These are phyloP conservation scores for Russula lepida DNA, from an alignment of 768 basidiomycete species.

Conservation along the genomic window DNA sequence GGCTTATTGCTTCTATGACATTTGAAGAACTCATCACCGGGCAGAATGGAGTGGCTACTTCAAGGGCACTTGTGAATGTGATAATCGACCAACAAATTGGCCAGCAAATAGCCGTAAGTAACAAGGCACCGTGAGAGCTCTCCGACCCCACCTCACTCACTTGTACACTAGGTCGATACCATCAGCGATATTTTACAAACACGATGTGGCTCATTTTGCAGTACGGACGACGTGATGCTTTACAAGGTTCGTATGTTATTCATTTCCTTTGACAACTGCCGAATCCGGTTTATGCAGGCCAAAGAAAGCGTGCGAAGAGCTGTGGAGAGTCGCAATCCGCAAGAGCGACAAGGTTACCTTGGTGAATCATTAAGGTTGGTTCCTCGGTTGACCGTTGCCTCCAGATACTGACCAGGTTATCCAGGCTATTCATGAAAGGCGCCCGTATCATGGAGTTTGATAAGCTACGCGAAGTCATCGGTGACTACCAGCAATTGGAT, in stretches of 20 bases:
- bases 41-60: slow-evolving; percentile 78
- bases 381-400: neutral
- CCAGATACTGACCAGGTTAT: slow-evolving; percentile 1
- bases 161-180: slow-evolving; percentile 71
- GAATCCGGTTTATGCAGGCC: slow-evolving; percentile 42
- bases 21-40: slow-evolving; percentile 85
- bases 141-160: neutral
- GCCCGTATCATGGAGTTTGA: slow-evolving; percentile 77
- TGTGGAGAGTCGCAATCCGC: slow-evolving; percentile 63
- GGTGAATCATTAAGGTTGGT: slow-evolving; percentile 77
- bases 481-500: slow-evolving; percentile 80
- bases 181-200: slow-evolving; percentile 93
- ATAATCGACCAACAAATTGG: slow-evolving; percentile 98
- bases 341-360: slow-evolving; percentile 71
- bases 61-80: slow-evolving; percentile 85
- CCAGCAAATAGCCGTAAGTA: slow-evolving; percentile 83
- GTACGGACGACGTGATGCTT: slow-evolving; percentile 94
- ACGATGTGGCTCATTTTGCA: slow-evolving; percentile 95
- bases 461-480: slow-evolving; percentile 75
- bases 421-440: slow-evolving; percentile 81
- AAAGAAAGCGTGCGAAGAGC: slow-evolving; percentile 91
- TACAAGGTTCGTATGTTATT: slow-evolving; percentile 61
- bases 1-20: slow-evolving; percentile 57
- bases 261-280: neutral
- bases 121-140: neutral